phyloP scores from a whole-genome alignment of 192 early-diverging fungal genomes.

The Allomyces javanicus region DNA sequence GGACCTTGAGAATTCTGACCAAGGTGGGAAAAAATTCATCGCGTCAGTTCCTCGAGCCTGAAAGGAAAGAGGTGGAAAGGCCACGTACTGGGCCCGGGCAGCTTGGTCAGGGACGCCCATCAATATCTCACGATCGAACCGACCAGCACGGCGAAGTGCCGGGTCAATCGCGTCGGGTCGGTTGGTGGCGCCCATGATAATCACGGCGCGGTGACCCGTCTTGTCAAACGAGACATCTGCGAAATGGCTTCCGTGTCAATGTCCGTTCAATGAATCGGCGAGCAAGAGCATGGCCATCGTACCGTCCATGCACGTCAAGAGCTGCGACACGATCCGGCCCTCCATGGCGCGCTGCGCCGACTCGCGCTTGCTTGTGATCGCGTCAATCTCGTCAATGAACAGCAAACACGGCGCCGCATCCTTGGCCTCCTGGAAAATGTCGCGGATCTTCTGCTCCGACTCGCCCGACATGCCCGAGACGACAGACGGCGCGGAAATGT shows the following conservation, averaged over 20 bases:
- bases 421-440: constrained; percentile 91
- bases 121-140: constrained; percentile 72
- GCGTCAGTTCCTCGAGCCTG: background rate
- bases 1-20: constrained; percentile 51
- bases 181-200: constrained; percentile 84
- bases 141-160: constrained; percentile 58
- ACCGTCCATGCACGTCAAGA: constrained; percentile 90
- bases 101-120: constrained; percentile 80
- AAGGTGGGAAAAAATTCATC: background rate
- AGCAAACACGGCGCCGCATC: constrained; percentile 70
- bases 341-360: constrained; percentile 91
- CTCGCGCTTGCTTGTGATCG: constrained; percentile 77
- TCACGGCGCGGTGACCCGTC: constrained; percentile 62
- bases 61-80: constrained; percentile 1
- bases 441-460: constrained; percentile 92
- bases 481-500: constrained; percentile 81
- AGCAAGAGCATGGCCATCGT: constrained; percentile 7
- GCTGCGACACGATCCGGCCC: constrained; percentile 83
- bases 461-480: constrained; percentile 98
- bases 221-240: constrained; percentile 75
- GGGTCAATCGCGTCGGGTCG: constrained; percentile 70
- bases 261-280: constrained; percentile 2
- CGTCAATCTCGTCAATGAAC: constrained; percentile 97
- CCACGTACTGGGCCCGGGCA: constrained; percentile 51
- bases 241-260: background rate